phyloP scores from a whole-genome alignment of 1,284 basidiomycete genomes.

The Heterobasidion occidentale region DNA sequence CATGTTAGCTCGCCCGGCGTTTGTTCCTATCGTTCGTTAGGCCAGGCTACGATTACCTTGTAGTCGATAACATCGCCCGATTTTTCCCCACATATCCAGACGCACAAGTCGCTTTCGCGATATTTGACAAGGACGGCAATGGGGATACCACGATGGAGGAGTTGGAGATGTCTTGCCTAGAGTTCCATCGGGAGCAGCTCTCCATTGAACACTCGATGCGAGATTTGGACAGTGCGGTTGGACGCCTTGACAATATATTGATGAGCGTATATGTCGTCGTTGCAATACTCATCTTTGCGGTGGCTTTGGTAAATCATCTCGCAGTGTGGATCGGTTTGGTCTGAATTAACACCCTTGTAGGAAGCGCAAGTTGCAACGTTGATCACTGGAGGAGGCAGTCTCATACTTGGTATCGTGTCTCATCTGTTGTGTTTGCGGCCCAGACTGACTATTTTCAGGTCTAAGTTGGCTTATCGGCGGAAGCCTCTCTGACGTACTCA shows the following conservation, averaged over 20 bases:
- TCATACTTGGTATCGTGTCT: conserved; percentile 55
- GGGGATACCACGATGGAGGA: conserved; percentile 75
- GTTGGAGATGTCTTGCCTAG: conserved; percentile 72
- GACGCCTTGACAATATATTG: conserved; percentile 69
- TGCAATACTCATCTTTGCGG: conserved; percentile 67
- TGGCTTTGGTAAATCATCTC: conserved; percentile 38
- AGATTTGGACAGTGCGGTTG: conserved; percentile 86
- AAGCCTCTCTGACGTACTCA: conserved; percentile 59
- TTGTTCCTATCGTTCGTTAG: conserved; percentile 84
- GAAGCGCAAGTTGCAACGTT: conserved; percentile 67
- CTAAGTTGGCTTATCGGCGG: conserved; percentile 87
- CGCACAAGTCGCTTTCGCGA: conserved; percentile 56
- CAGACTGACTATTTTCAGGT: conserved; percentile 27
- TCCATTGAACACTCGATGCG: conserved; percentile 85
- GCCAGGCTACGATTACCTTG: conserved; percentile 49
- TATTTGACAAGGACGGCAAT: conserved; percentile 84
- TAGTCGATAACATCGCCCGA: conserved; percentile 64
- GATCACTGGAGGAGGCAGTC: conserved; percentile 75
- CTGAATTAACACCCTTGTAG: conserved; percentile 20
- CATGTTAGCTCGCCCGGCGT: conserved; percentile 62
- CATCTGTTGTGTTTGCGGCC: conserved; percentile 1
- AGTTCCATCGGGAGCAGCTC: conserved; percentile 81
- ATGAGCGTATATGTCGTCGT: conserved; percentile 64
- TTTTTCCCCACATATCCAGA: conserved; percentile 68
- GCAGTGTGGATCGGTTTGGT: conserved; percentile 13